Conservation (phyloP, 1,284 basidiomycete genomes). For the Prillingera fragicola region DNA sequence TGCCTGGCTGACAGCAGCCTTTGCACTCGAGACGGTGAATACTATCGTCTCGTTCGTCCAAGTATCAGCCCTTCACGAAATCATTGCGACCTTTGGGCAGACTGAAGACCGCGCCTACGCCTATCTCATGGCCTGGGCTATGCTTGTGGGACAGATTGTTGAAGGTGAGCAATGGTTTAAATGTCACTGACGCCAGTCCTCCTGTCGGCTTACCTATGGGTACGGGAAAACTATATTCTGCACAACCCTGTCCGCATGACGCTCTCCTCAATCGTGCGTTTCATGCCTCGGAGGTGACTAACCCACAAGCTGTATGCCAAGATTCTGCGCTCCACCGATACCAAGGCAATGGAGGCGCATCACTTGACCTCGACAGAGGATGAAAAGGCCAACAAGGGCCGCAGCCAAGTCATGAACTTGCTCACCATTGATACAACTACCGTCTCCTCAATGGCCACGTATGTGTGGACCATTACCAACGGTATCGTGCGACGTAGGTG, state of each 20-base stretch:
- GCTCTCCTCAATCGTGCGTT: slow-evolving; percentile 34
- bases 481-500: slow-evolving; percentile 34
- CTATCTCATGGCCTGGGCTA: slow-evolving; percentile 43
- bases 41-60: slow-evolving; percentile 32
- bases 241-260: slow-evolving; percentile 40
- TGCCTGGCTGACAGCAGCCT: slow-evolving; percentile 20
- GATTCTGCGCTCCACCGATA: slow-evolving; percentile 41
- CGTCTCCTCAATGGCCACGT: slow-evolving; percentile 33
- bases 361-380: slow-evolving; percentile 25
- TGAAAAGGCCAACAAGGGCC: slow-evolving; percentile 25
- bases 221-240: slow-evolving; percentile 42
- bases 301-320: slow-evolving; percentile 39
- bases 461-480: slow-evolving; percentile 36
- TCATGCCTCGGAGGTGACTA: too few relatives aligned
- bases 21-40: slow-evolving; percentile 29
- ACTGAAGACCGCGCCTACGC: slow-evolving; percentile 34
- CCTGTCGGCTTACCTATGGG: slow-evolving; percentile 25
- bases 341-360: slow-evolving; percentile 41
- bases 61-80: slow-evolving; percentile 36
- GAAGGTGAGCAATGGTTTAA: slow-evolving; percentile 20
- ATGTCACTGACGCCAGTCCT: slow-evolving; percentile 11
- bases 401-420: slow-evolving; percentile 45
- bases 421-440: slow-evolving; percentile 39
- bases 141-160: slow-evolving; percentile 35
- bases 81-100: slow-evolving; percentile 33